Base-by-base conservation (phyloP, 129 eudicot genomes). In the Dittrichia graveolens region DNA sequence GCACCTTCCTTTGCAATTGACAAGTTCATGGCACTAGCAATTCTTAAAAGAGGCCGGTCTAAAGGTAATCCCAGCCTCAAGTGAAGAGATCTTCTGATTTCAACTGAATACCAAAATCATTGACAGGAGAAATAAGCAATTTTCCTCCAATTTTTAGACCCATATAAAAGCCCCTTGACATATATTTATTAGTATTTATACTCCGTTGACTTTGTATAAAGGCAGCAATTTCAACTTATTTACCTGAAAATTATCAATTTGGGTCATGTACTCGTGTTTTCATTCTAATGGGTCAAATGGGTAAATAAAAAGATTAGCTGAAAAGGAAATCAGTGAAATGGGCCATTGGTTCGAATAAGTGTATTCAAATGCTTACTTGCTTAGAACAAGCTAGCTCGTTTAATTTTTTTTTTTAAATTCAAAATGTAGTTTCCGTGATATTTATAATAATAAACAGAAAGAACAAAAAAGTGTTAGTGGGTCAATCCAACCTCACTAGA, bases 11-110 rank as follows among this genome's bases (percentile, higher is more conserved):
- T 86, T 43, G 79, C 57, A 35, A 67, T 50, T 31, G 83, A 79
- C 47, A 85, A 68, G 61, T 77, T 80, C 45, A 95, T 71, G 72
- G 99, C 85, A 83, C 87, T 95, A 40, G 93, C 91, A 61, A 86
- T 81, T 67, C 99, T 89, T 69, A 95, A 40, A 39, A 95, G 91
- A 75, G 97, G 99, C 16, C 94, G 96, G 81, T 95, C 94, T 42
- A 85, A 78, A 65, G 99, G 99, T 70, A 94, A 86, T 47, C 97
- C 97, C 46, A 95, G 78, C 69, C 96, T 88, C 86, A 81, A 34
- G 74, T 95, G 99, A 79, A 95, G 94, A 81, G 92, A 82, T 80
- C 76, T 84, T 76, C 99, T 85, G 50, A 76, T 74, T 76, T 95
- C 96, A 83, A 88, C 99, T 95, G 90, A 77, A 72, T n/a, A 71